Base-by-base conservation (phyloP, 2,329 filamentous ascomycete genomes). In the Aquanectria penicillioides region DNA sequence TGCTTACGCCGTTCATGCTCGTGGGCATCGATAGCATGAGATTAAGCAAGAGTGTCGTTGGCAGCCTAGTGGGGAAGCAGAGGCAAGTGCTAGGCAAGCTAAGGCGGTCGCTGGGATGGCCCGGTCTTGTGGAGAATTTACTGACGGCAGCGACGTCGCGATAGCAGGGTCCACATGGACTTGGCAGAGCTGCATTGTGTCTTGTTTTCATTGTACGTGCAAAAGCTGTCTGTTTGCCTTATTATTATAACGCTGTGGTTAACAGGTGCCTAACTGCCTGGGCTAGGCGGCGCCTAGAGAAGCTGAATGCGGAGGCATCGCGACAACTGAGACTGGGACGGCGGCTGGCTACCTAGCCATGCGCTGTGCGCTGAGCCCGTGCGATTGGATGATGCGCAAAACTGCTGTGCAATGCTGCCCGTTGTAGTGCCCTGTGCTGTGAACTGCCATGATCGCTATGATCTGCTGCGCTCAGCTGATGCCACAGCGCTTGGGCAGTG, bases 121-220 rank as follows among this genome's bases (percentile, higher is more conserved):
- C 23, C n/a, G 7, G 47, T 13, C 13, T 10, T 6, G 33, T 25
- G 25, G 41, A 26, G 33, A 29, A 29, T 15, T 6, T 17, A 38
- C 9, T 31, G 28, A 28, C 15, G 17, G 22, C n/a, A 58, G 55
- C 40, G 55, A 48, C 48, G 55, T 53, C 34, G 48, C 36, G 17
- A 23, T 28, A 17, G 11, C 36, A 33, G 49, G 49, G 38, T 43
- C 36, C 49, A 43, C 49, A 37, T 34, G 20, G 18, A 43, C 28
- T 43, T 13, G 46, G 29, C 29, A 22, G 28, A 22, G 36, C 36
- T 23, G 15, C 6, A 43, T 23, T 25, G 13, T n/a, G 11, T 41
- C 15, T 6, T 18, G 10, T 8, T 20, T 41, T 23, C 13, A 8
- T 43, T n/a, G n/a, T n/a, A n/a, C n/a, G n/a, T n/a, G n/a, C n/a